phyloP scores from a whole-genome alignment of 257 asterid species.

The Galeopsis tetrahit region DNA sequence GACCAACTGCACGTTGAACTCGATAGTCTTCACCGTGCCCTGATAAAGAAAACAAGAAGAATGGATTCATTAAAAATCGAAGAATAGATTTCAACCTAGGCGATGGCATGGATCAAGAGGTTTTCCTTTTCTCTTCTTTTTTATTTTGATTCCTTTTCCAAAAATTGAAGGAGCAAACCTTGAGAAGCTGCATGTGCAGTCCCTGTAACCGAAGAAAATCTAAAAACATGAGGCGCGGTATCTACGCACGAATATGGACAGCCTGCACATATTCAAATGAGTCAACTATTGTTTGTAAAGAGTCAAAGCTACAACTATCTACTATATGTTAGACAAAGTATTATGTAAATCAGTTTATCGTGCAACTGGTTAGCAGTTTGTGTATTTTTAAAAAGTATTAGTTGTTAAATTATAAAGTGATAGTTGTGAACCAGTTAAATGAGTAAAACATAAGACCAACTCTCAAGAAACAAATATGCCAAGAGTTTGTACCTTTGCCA shows the following conservation, averaged over 20 bases:
- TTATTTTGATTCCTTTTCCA: neutral
- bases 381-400: no score
- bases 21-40: slow-evolving; percentile 67
- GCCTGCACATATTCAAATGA: slow-evolving; percentile 51
- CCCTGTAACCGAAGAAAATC: slow-evolving; percentile 68
- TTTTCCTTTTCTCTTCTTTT: neutral
- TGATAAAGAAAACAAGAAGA: slow-evolving; percentile 27
- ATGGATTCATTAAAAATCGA: neutral
- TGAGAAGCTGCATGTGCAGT: slow-evolving; percentile 75
- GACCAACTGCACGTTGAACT: slow-evolving; percentile 76
- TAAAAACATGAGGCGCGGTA: slow-evolving; percentile 79
- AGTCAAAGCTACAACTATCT: neutral
- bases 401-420: no score
- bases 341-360: no score
- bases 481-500: slow-evolving; percentile 64
- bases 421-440: no score
- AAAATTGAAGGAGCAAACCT: slow-evolving; percentile 51
- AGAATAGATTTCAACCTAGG: neutral
- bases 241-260: slow-evolving; percentile 88
- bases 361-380: no score
- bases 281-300: neutral
- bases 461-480: neutral
- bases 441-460: no score
- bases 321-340: neutral
- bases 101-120: neutral